Base-by-base conservation (phyloP, 2,329 filamentous ascomycete species). In the Bipolaris sorokiniana region DNA sequence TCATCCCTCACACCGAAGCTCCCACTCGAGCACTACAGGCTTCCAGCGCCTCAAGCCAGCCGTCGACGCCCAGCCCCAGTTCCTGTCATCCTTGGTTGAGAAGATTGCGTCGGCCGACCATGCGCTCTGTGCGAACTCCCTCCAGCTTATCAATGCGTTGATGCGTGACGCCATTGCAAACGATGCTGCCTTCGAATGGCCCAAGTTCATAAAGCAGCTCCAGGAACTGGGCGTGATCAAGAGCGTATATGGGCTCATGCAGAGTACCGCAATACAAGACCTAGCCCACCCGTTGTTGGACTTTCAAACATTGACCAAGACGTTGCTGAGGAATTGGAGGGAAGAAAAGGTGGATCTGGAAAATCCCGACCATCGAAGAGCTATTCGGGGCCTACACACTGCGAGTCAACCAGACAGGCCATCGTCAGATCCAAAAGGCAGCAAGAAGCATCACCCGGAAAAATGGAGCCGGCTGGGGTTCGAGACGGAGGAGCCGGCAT, bases 381-480 rank as follows among this genome's bases (percentile, higher is more conserved):
- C 92, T 0, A 82, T 99, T 58, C 95, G 96, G 74, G 88, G 90
- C 1, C 81, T 98, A 48, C 91, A 97, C 74, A 82, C 95, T 9
- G 89, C 92, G 26, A 96, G 92, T 75, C 88, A 88, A 31, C 89
- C 90, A 1, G 88, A 90, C 66, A 83, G 84, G 71, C 73, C 67
- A 23, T 66, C 62, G 9, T 62, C 63, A 9, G 71, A 76, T 23
- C 51, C 68, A 23, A 77, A 75, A 68, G 86, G 85, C 3, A 91
- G 84, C 71, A 85, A 86, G 69, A 86, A 85, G 68, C 91, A 96
- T 67, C 91, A 92, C 68, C 90, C 92, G 0, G 89, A 96, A 70
- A 97, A 97, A 75, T 99, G 95, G 95, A 85, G 92, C 67, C 84
- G 93, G 51, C 77, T 99, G 40, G 95, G 95, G 2, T 99, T 99